Evolutionary conservation across 2,329 filamentous ascomycete species (phyloP).

Genomic region (Trichoderma aggressivum): DNA sequence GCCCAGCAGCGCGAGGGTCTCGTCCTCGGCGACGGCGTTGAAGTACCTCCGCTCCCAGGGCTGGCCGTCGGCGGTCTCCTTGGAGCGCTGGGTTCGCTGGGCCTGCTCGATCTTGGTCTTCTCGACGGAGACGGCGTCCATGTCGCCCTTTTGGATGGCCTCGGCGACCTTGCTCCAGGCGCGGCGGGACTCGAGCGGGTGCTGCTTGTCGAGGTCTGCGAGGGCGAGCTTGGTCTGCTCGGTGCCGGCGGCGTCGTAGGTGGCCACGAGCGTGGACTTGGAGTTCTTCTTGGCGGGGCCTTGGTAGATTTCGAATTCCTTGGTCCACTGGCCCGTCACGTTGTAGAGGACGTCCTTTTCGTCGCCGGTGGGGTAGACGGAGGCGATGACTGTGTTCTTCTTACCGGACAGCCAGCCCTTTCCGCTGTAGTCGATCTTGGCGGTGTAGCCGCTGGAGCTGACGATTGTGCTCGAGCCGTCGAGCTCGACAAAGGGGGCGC

Average conservation of each 20-base stretch:
- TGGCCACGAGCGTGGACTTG: constrained; percentile 49
- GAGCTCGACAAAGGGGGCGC: constrained; percentile 85
- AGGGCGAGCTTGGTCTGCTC: constrained; percentile 67
- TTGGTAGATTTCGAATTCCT: constrained; percentile 73
- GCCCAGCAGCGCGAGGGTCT: constrained; percentile 45
- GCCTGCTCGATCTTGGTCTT: constrained; percentile 89
- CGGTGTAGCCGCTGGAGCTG: constrained; percentile 80
- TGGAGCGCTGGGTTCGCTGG: constrained; percentile 70
- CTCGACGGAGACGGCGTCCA: constrained; percentile 73
- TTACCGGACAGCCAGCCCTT: constrained; percentile 94
- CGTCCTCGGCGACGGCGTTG: constrained; percentile 48
- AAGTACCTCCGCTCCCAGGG: constrained; percentile 88
- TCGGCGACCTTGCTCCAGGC: constrained; percentile 85
- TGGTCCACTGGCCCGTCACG: constrained; percentile 88
- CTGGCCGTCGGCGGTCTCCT: constrained; percentile 70
- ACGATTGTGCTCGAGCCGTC: constrained; percentile 81
- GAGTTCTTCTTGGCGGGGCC: constrained; percentile 52
- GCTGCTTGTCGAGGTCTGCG: constrained; percentile 71
- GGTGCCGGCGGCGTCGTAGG: constrained; percentile 56
- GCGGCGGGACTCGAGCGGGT: constrained; percentile 80
- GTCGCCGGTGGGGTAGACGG: constrained; percentile 65
- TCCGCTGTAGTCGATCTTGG: constrained; percentile 89
- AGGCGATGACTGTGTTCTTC: constrained; percentile 85
- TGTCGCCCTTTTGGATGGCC: constrained; percentile 76
- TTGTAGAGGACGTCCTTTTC: constrained; percentile 76